Evolutionary conservation across 306 rosid species (phyloP).

Genomic region (Quercus wislizeni): DNA sequence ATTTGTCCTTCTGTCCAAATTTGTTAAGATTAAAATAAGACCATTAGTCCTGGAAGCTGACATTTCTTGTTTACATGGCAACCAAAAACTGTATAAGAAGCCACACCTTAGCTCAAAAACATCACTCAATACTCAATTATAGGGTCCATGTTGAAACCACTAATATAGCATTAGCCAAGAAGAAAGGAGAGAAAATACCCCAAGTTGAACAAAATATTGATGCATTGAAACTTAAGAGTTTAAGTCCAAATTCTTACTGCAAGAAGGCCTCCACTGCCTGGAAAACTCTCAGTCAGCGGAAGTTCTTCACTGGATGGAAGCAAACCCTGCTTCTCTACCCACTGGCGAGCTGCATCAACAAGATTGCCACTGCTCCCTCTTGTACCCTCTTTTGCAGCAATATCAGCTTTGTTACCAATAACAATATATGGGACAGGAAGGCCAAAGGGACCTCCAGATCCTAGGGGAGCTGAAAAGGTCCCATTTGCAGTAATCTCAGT

Average conservation of each 20-base stretch:
- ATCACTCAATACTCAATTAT: neutral
- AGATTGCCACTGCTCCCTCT: conserved; percentile 96
- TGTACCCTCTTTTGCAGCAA: conserved; percentile 89
- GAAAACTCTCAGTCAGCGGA: conserved; percentile 93
- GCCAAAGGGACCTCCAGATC: conserved; percentile 93
- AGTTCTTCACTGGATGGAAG: conserved; percentile 96
- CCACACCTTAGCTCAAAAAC: neutral
- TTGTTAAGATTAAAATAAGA: too few relatives aligned
- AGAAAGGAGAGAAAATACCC: neutral
- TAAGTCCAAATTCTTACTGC: conserved; percentile 54
- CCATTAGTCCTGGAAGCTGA: too few relatives aligned
- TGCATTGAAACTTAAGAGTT: neutral
- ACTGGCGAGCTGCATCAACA: conserved; percentile 95
- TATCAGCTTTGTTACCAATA: conserved; percentile 92
- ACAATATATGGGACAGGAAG: conserved; percentile 92
- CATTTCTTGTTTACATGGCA: too few relatives aligned
- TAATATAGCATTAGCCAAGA: neutral
- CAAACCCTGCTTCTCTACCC: conserved; percentile 99
- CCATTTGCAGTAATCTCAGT: conserved; percentile 86
- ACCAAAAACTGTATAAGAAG: neutral
- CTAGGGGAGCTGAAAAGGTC: conserved; percentile 94
- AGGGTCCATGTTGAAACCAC: neutral
- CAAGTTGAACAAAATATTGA: neutral
- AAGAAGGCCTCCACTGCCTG: conserved; percentile 73
- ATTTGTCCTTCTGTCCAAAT: too few relatives aligned